Base-by-base conservation (phyloP, 805 yeast genomes). In the Wickerhamomyces kurtzmanii region DNA sequence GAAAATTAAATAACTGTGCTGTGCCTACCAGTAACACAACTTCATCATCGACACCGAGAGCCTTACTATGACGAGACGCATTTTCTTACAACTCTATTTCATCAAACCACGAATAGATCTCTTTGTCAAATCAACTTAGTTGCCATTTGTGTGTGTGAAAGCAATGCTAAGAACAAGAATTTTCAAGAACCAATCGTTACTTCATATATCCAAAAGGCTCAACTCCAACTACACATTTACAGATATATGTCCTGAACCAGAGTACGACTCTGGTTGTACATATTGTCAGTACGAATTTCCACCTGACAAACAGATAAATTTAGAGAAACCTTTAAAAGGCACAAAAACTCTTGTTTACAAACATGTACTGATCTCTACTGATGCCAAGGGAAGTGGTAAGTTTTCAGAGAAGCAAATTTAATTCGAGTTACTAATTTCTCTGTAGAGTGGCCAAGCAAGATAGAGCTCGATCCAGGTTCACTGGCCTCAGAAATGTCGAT, bases 191-290 rank as follows among this genome's bases (percentile, higher is more conserved):
- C n/a, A n/a, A n/a, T n/a, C n/a, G n/a, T n/a, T n/a, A n/a, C n/a
- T n/a, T n/a, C n/a, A n/a, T n/a, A n/a, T n/a, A n/a, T n/a, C n/a
- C n/a, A n/a, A n/a, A n/a, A n/a, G n/a, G n/a, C n/a, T n/a, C n/a
- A n/a, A n/a, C n/a, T n/a, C n/a, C n/a, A n/a, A n/a, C 23, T 31
- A 31, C 15, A 12, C 7, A n/a, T 38, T 36, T 22, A 36, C 39
- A 3, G 38, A 32, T 1, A 34, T 33, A 23, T 73, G 80, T 38
- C 80, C 81, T 1, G 42, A 45, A 7, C 78, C 81, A 2, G 34
- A 25, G 6, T 51, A 49, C 26, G 77, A 74, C 34, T 71, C 80
- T 0, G 81, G 81, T 1, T 75, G 83, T 42, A 75, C 84, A 0
- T 54, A 46, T 34, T 79, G 86, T 39, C 41, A 49, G 23, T 62